phyloP scores from a whole-genome alignment of 129 eudicot genomes.

The Scalesia atractyloides region DNA sequence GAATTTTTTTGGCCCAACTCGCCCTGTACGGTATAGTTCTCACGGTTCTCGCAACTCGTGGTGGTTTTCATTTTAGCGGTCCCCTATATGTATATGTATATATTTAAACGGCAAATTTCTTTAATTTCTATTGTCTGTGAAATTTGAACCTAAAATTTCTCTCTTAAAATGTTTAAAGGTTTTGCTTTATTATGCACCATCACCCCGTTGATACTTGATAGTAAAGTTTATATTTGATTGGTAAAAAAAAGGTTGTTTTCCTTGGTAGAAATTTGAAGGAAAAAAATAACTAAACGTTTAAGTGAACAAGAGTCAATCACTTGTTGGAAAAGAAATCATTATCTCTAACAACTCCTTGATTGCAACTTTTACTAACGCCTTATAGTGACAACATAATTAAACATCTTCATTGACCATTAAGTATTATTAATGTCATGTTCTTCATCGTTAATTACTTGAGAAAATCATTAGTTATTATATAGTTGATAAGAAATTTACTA shows the following conservation, averaged over 20 bases:
- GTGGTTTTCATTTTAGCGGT: no score
- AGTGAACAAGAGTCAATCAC: conserved; percentile 40
- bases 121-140: no score
- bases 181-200: no score
- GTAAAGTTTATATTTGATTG: background rate
- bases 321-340: conserved; percentile 33
- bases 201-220: background rate
- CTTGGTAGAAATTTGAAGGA: background rate
- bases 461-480: background rate
- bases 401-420: background rate
- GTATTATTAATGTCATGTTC: background rate
- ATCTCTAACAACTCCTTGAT: conserved; percentile 37
- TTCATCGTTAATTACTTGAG: background rate
- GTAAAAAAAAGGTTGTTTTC: background rate
- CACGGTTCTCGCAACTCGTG: no score
- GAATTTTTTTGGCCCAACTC: no score
- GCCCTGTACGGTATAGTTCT: no score
- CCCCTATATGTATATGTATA: no score
- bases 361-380: conserved; percentile 35
- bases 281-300: conserved; percentile 18
- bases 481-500: no score
- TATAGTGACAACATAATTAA: conserved; percentile 6
- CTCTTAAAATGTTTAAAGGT: no score
- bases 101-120: no score
- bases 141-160: no score